These are phyloP conservation scores for Tylopilus cervinicoccineus DNA, from an alignment of 768 basidiomycete species.

Conservation along the genomic window DNA sequence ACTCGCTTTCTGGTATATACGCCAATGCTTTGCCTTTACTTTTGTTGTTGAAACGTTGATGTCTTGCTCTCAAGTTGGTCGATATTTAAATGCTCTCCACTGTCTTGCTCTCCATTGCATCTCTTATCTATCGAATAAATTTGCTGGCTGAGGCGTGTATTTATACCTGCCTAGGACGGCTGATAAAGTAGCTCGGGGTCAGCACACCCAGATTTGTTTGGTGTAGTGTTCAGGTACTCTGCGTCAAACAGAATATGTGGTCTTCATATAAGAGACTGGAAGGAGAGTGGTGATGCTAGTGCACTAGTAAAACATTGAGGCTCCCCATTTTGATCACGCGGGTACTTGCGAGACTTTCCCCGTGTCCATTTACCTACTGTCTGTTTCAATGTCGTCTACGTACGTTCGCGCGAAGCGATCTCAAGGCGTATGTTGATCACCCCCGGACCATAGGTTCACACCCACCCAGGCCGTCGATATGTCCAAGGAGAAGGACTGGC, in stretches of 20 bases:
- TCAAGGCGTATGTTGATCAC: neutral
- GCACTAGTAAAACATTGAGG: too few relatives aligned
- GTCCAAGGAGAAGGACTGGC: conserved; percentile 72
- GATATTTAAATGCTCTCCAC: conserved; percentile 1
- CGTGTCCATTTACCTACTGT: neutral
- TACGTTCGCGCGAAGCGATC: conserved; percentile 9
- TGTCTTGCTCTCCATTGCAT: neutral
- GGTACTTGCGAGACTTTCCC: neutral
- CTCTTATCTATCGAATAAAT: conserved; percentile 4
- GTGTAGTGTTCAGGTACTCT: neutral
- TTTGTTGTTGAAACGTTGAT: conserved; percentile 6
- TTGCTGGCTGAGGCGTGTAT: conserved; percentile 14
- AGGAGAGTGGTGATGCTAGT: too few relatives aligned
- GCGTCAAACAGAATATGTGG: too few relatives aligned
- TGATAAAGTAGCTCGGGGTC: neutral
- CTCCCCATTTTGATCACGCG: neutral
- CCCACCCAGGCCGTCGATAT: conserved; percentile 52
- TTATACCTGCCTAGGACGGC: neutral
- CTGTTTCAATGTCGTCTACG: conserved; percentile 23
- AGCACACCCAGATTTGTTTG: neutral
- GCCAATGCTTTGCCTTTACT: conserved; percentile 12
- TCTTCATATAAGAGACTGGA: too few relatives aligned
- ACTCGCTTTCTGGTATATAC: conserved; percentile 12
- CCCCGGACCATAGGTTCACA: conserved; percentile 45
- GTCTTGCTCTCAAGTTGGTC: conserved; percentile 2